Evolutionary conservation across 257 asterid species (phyloP).

Genomic region (Verbena officinalis): DNA sequence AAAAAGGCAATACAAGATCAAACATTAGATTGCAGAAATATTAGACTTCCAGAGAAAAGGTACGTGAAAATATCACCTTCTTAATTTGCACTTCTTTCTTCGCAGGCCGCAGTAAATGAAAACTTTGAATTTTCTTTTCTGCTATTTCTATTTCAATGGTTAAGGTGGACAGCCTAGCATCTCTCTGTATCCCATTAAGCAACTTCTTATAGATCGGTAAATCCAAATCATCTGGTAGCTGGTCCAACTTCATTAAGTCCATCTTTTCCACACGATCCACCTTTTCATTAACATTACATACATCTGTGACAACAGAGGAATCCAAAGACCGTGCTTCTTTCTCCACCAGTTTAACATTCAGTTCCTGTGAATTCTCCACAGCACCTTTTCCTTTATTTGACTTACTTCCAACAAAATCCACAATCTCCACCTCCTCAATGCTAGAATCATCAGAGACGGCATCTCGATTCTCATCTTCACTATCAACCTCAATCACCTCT

Average conservation of each 20-base stretch:
- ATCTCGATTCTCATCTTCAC: conserved; percentile 26
- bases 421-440: conserved; percentile 41
- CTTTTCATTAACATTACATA: conserved; percentile 35
- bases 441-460: conserved; percentile 35
- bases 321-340: conserved; percentile 42
- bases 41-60: neutral
- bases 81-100: conserved; percentile 46
- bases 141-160: conserved; percentile 37
- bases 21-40: conserved; percentile 18
- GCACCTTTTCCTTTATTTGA: conserved; percentile 30
- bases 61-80: conserved; percentile 44
- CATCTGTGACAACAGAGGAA: conserved; percentile 44
- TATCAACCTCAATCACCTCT: conserved; percentile 51
- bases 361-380: conserved; percentile 31
- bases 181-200: conserved; percentile 20
- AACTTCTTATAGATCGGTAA: conserved; percentile 36
- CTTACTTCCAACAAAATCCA: conserved; percentile 28
- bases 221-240: conserved; percentile 25
- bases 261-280: conserved; percentile 38
- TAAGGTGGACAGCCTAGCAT: conserved; percentile 33
- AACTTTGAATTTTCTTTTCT: conserved; percentile 28
- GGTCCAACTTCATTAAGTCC: conserved; percentile 34
- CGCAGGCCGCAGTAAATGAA: conserved; percentile 36
- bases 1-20: conserved; percentile 16
- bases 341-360: conserved; percentile 29